These are phyloP conservation scores for Vigna reflexopilosa DNA, from an alignment of 306 rosid species.

Conservation along the genomic window DNA sequence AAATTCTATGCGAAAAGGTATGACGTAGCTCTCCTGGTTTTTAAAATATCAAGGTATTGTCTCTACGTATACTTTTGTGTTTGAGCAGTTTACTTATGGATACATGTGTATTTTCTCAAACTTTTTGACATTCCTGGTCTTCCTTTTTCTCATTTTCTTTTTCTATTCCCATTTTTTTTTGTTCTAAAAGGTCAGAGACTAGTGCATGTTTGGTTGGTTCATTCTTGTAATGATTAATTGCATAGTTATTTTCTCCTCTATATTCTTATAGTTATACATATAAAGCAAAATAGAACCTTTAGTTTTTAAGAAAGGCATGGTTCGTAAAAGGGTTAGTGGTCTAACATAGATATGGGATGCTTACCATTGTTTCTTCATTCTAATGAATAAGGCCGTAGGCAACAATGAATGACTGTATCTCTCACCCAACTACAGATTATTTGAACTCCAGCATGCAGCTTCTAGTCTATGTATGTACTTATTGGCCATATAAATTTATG, in stretches of 20 bases:
- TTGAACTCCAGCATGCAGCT: background rate
- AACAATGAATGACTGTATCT: conserved; percentile 4
- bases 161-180: background rate
- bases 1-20: conserved; percentile 19
- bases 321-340: conserved; percentile 19
- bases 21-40: conserved; percentile 11
- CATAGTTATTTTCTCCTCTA: background rate
- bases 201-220: conserved; percentile 21
- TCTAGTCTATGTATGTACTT: conserved; percentile 19
- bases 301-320: background rate
- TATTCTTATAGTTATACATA: background rate
- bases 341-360: background rate
- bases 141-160: background rate
- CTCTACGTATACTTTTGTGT: background rate
- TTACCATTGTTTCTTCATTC: conserved; percentile 3
- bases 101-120: conserved; percentile 3
- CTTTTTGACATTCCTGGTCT: background rate
- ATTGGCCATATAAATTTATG: background rate
- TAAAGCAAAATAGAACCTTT: conserved; percentile 14
- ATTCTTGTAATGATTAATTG: conserved; percentile 16
- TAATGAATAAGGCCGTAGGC: background rate
- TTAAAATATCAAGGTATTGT: conserved; percentile 28
- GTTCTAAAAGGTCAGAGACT: background rate
- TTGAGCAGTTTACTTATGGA: background rate
- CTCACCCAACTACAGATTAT: background rate